Evolutionary conservation across 2,329 filamentous ascomycete species (phyloP), one percentile per base, ranked within the genome.

Genomic region (Cladosporium sp.): DNA sequence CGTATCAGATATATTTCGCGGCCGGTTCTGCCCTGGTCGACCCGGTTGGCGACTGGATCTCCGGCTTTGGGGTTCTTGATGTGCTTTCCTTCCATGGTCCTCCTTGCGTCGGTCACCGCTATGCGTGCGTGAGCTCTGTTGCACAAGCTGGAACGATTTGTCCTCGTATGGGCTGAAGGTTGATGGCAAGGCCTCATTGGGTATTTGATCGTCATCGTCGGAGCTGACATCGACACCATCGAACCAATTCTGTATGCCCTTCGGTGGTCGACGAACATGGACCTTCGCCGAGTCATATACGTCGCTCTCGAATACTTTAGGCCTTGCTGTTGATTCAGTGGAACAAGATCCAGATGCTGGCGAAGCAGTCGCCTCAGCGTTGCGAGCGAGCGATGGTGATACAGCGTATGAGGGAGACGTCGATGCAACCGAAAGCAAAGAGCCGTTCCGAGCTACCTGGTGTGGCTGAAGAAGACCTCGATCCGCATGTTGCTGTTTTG

Each of bases 221-320:
- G 63, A 65, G 43, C 64, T 65, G 55, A 66, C 64, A 38, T 71
- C 72, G 11, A 78, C 67, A 3, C 73, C 78, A 58, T 81, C 78
- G 59, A 81, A 81, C 78, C 78, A 81, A 60, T 81, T 76, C 60
- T 79, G 71, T 28, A 79, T 77, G 7, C 78, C 78, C 51, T 75
- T 77, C 4, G 78, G 78, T 15, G 78, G 78, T 36, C 77, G 70
- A 37, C 76, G 71, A 17, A 80, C 73, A 58, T 80, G 73, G 25
- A 76, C 71, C 66, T 81, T 80, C 57, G 76, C 72, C 63, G 71
- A 76, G 60, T 79, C 77, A 63, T 74, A 77, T 38, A 72, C 68
- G 50, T 77, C 75, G 28, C 70, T 70, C 57, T 70, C 70, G 59
- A 70, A 69, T 7, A 65, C 59, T 40, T 68, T 66, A 37, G 63